Base-by-base conservation (phyloP, 1,139 yeast species). In the Kazachstania sp. region DNA sequence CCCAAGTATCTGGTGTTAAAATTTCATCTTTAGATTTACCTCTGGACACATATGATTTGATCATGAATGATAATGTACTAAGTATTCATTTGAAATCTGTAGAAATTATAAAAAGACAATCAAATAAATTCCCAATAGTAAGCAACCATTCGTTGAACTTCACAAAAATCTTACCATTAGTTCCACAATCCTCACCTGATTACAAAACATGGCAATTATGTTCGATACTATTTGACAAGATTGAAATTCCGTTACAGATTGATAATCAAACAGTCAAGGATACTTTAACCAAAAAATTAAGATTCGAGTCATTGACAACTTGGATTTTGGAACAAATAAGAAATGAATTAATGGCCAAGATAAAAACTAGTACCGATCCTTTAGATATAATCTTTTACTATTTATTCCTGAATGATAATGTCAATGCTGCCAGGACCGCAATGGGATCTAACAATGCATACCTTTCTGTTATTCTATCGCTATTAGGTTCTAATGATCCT, bases 401-500 rank as follows among this genome's bases (percentile, higher is more conserved):
- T 29, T 58, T 88, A 12, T 71, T 81, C 41, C 71, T 77, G 4
- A 81, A 85, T 44, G 76, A 81, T 47, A 60, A 86, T 39, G 68
- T 73, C 11, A 70, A 71, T 31, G 97, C 97, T 1, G 72, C 84
- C 8, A 70, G 71, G 36, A 52, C 69, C 1, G 88, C 96, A 0
- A 66, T 81, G 4, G 69, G 73, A 20, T 66, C 83, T 0, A 73
- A 73, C 12, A 83, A 84, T 57, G 67, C 75, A 9, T 95, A 88
- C 62, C 66, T 90, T 34, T 79, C 95, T 0, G 79, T 78, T 0
- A 59, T 86, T 28, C 65, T 90, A n/a, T 75, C 95, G 0, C 66
- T 85, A 44, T 66, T 84, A 13, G 95, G 86, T 39, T 77, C 92
- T 0, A 81, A 83, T 53, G 85, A 81, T 55, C 71, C 72, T 0